Evolutionary conservation across 352 stramenopile species (phyloP), one percentile per base, ranked within the genome.

Genomic region (Globisporangium spiculum): DNA sequence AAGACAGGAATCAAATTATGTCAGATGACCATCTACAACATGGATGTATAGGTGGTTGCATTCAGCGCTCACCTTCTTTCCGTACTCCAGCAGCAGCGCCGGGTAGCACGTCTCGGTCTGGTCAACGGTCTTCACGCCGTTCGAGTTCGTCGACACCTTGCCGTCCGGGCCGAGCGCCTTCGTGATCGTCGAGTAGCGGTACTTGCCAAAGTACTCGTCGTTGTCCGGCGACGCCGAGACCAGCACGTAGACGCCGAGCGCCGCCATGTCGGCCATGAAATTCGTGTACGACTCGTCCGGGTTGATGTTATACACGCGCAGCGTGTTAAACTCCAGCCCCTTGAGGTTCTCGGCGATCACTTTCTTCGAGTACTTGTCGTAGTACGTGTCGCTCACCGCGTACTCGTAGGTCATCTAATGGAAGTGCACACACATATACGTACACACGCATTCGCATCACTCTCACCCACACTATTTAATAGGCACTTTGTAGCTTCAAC

Each of bases 251-350:
- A 96, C 81, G 50, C 84, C 83, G 1, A 93, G 67, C 20, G 60
- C 72, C 0, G 77, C 86, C 88, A 96, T 96, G 68, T 94, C 86
- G 27, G 38, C 81, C 88, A 96, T 96, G 63, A 96, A 96, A 1
- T 89, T 79, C 71, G 77, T 79, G 68, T 96, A 96, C 54, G 84
- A 93, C 57, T 86, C 80, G 10, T 86, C 78, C 7, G 88, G 88
- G 73, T 96, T 94, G 60, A 94, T 89, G 67, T 96, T 92, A 78
- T 96, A 96, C 54, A 96, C 74, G 65, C 88, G 86, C 41, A 96
- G 71, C 46, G 86, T 94, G 75, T 96, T 96, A 71, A 86, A 93
- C 41, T 94, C 69, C 54, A 96, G 82, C 0, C 80, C 88, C 38
- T 84, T 79, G 12, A 96, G 75, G 46, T 90, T 85, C 64, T 81